A percentile compares a stretch with the other conserved stretches of the same genome.
phyloP scores from a whole-genome alignment of 768 basidiomycete species.

The Panus rudis region DNA sequence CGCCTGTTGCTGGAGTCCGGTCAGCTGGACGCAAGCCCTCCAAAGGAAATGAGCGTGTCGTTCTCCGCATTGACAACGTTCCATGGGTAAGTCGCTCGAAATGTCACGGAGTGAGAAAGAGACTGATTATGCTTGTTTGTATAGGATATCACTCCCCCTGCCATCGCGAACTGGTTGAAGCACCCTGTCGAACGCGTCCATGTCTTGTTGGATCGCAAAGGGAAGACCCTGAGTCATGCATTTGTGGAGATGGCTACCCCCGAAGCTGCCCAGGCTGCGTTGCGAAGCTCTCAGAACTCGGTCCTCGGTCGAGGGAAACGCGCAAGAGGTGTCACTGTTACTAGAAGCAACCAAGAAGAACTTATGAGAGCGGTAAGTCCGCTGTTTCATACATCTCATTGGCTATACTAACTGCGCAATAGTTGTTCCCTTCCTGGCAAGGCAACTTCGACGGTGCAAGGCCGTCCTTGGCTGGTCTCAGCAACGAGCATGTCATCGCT shows the following conservation, averaged over 20 bases:
- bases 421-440: constrained; percentile 80
- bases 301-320: constrained; percentile 74
- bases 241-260: constrained; percentile 68
- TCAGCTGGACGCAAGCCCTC: constrained; percentile 6
- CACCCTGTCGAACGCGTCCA: constrained; percentile 67
- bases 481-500: constrained; percentile 48
- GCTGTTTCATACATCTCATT: not conserved
- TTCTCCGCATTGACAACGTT: constrained; percentile 81
- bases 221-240: constrained; percentile 81
- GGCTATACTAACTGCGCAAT: not conserved
- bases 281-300: constrained; percentile 49
- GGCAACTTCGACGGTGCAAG: constrained; percentile 64
- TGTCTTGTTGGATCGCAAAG: constrained; percentile 72
- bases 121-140: constrained; percentile 3
- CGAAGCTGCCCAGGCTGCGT: constrained; percentile 55
- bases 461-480: constrained; percentile 61
- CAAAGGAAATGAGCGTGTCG: constrained; percentile 28
- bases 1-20: constrained; percentile 21
- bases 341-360: constrained; percentile 72
- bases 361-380: constrained; percentile 68
- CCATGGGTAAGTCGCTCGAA: constrained; percentile 58
- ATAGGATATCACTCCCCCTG: constrained; percentile 79
- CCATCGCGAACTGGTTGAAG: constrained; percentile 60
- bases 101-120: constrained; percentile 1
- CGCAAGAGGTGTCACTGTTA: constrained; percentile 79